Conservation (phyloP, 2,329 filamentous ascomycete species). For the Eutypa lata region DNA sequence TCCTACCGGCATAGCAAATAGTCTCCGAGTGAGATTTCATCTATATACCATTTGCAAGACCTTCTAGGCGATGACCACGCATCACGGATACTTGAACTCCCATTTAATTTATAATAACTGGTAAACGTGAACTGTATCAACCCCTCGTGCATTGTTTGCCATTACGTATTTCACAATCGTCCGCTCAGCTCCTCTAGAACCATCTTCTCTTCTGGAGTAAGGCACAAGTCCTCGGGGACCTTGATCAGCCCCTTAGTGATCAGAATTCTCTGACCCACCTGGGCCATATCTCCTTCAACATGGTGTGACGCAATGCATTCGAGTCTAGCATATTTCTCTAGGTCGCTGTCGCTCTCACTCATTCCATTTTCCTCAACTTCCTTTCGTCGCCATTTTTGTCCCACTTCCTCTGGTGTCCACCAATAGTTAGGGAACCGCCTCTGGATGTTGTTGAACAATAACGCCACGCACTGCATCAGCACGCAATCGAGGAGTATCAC, state of each 20-base stretch:
- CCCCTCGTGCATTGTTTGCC: too few species aligned
- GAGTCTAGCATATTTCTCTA: slow-evolving; percentile 9
- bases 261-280: too few species aligned
- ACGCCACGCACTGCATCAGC: slow-evolving; percentile 60
- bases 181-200: slow-evolving; percentile 13
- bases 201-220: slow-evolving; percentile 12
- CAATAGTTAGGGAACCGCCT: slow-evolving; percentile 67
- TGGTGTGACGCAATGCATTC: slow-evolving; percentile 3
- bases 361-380: neutral
- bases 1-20: too few species aligned
- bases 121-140: too few species aligned
- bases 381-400: slow-evolving; percentile 3
- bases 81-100: too few species aligned
- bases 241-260: slow-evolving; percentile 9
- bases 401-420: slow-evolving; percentile 52
- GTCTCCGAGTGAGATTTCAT: too few species aligned
- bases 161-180: too few species aligned
- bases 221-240: slow-evolving; percentile 8
- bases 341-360: slow-evolving; percentile 5
- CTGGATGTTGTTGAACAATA: slow-evolving; percentile 68
- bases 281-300: too few species aligned
- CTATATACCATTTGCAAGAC: too few species aligned
- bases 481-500: slow-evolving; percentile 57
- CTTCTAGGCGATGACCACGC: too few species aligned
- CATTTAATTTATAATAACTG: too few species aligned